Percentiles rank a stretch among this genome's conserved stretches.
Evolutionary conservation across 441 rosid species (phyloP).

Genomic region (Erodium moschatum): DNA sequence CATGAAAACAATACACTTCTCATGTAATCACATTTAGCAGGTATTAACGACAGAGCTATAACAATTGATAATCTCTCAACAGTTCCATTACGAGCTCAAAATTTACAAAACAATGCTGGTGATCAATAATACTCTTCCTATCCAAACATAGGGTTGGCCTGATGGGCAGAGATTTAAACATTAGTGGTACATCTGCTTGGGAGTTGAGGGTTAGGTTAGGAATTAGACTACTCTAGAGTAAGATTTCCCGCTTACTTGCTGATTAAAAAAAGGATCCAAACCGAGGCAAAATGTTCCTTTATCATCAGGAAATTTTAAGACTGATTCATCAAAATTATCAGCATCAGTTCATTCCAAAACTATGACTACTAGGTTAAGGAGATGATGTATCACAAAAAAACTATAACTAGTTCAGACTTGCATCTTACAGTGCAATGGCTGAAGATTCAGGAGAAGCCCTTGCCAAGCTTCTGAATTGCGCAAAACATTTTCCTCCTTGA

Average conservation of each 20-base stretch:
- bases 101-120: not conserved
- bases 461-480: constrained; percentile 56
- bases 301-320: not conserved
- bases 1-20: no score
- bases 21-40: not conserved
- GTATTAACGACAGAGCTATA: not conserved
- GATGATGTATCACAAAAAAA: not conserved
- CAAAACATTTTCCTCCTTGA: constrained; percentile 51
- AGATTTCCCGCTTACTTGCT: no score
- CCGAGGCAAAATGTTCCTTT: not conserved
- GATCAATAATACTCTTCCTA: not conserved
- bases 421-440: not conserved
- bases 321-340: not conserved
- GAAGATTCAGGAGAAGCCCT: constrained; percentile 35
- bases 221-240: no score
- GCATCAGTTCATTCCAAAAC: not conserved
- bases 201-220: no score
- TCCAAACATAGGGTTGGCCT: not conserved
- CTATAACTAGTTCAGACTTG: not conserved
- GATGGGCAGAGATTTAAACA: no score
- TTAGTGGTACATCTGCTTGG: no score
- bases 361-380: not conserved
- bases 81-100: not conserved
- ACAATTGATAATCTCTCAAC: not conserved
- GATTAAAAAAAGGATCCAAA: not conserved